A percentile compares a stretch with the other conserved stretches of the same genome.
phyloP scores from a whole-genome alignment of 805 yeast species.

The Lachancea nothofagi region DNA sequence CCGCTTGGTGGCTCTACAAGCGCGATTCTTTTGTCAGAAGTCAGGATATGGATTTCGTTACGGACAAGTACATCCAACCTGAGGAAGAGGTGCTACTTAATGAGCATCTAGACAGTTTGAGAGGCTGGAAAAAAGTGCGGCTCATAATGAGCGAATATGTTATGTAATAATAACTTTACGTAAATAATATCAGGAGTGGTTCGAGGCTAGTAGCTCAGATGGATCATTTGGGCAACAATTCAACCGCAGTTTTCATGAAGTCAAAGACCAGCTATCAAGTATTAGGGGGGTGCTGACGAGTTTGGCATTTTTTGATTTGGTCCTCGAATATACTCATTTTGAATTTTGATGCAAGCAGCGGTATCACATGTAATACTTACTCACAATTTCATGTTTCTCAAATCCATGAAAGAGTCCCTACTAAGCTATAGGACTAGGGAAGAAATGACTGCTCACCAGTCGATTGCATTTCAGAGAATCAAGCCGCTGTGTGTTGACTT shows the following conservation, averaged over 20 bases:
- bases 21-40: constrained; percentile 39
- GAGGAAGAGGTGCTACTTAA: constrained; percentile 42
- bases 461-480: constrained; percentile 27
- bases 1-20: constrained; percentile 39
- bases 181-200: neutral
- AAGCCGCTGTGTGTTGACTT: constrained; percentile 41
- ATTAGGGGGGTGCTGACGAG: too few relatives aligned
- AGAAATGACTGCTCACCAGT: neutral
- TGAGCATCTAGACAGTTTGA: constrained; percentile 36
- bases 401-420: too few relatives aligned
- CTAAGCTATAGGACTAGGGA: too few relatives aligned
- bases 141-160: constrained; percentile 23
- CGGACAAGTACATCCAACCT: constrained; percentile 46
- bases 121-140: constrained; percentile 41
- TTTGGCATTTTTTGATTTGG: too few relatives aligned
- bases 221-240: too few relatives aligned
- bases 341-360: too few relatives aligned
- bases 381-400: too few relatives aligned
- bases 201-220: neutral
- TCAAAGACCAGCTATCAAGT: neutral
- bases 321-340: too few relatives aligned
- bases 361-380: too few relatives aligned
- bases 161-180: neutral
- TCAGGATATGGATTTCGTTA: constrained; percentile 49
- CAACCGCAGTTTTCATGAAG: too few relatives aligned